A percentile compares a stretch with the other conserved stretches of the same genome.
Evolutionary conservation across 108 stramenopile species (phyloP).

Genomic region (Asterionellopsis glacialis): DNA sequence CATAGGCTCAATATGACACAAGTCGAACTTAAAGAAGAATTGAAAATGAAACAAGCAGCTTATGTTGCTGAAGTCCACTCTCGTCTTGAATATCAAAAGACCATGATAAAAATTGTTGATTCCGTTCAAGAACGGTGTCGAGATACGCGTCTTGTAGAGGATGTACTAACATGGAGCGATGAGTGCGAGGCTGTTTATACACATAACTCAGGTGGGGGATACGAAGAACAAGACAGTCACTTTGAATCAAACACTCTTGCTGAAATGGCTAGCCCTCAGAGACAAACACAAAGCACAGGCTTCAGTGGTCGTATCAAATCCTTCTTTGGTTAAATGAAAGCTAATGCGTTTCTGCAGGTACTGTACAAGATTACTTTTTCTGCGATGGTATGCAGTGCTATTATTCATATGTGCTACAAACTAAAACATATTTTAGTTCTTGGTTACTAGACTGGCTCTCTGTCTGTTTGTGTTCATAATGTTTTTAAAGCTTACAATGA

Average conservation of each 20-base stretch:
- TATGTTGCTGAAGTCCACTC: conserved; percentile 69
- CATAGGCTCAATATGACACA: conserved; percentile 35
- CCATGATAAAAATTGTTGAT: conserved; percentile 46
- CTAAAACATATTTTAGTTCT: too few species aligned
- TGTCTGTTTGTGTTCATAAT: too few species aligned
- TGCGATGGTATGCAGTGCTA: too few species aligned
- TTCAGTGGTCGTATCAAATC: conserved; percentile 4
- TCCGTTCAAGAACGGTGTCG: conserved; percentile 50
- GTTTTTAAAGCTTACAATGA: too few species aligned
- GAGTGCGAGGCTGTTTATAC: conserved; percentile 43
- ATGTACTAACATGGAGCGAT: conserved; percentile 42
- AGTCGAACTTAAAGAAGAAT: conserved; percentile 60
- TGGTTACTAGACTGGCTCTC: too few species aligned
- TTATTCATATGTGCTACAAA: too few species aligned
- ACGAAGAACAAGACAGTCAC: background rate
- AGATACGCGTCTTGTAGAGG: conserved; percentile 49
- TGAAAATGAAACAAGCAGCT: conserved; percentile 57
- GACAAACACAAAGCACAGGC: background rate
- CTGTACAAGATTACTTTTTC: too few species aligned
- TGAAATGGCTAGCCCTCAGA: background rate
- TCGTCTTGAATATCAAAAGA: conserved; percentile 50
- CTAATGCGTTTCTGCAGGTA: too few species aligned
- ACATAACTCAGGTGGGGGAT: conserved; percentile 2
- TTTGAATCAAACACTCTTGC: background rate
- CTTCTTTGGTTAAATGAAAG: background rate